Percentiles rank a stretch among this genome's conserved stretches.
Conservation (phyloP, 2,329 filamentous ascomycete genomes). For the Fusarium abutilonis region DNA sequence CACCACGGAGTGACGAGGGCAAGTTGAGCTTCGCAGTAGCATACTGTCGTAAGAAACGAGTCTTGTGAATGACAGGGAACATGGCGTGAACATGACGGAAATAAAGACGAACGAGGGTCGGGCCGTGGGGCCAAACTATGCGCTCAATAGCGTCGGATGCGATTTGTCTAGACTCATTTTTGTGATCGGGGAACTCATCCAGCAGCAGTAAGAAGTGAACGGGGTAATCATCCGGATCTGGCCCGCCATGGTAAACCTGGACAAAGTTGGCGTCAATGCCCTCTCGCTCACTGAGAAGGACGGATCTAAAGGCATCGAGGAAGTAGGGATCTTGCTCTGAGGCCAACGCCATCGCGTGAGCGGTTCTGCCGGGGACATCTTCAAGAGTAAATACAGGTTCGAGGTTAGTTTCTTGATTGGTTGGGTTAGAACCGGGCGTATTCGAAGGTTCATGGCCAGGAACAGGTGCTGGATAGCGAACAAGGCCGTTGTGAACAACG, state of each 20-base stretch:
- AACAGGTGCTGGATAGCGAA: constrained; percentile 21
- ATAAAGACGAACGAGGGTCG: constrained; percentile 56
- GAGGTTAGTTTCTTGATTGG: constrained; percentile 10
- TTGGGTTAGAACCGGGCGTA: constrained; percentile 10
- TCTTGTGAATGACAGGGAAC: constrained; percentile 57
- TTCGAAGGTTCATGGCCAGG: constrained; percentile 4
- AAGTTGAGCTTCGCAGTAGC: constrained; percentile 51
- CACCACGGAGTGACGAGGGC: constrained; percentile 57
- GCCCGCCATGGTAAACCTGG: constrained; percentile 53
- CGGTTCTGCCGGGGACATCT: constrained; percentile 54
- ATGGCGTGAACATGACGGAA: constrained; percentile 58
- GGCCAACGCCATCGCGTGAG: constrained; percentile 57
- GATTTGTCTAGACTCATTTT: constrained; percentile 50
- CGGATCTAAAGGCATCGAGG: constrained; percentile 58
- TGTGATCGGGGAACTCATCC: constrained; percentile 57
- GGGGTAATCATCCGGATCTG: constrained; percentile 51
- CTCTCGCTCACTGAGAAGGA: constrained; percentile 56
- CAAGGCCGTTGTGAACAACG: constrained; percentile 43
- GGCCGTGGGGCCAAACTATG: constrained; percentile 53
- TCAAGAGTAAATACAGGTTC: constrained; percentile 52
- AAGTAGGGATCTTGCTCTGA: constrained; percentile 60
- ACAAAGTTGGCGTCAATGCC: constrained; percentile 58
- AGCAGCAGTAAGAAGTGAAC: constrained; percentile 58
- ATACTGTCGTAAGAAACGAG: constrained; percentile 55
- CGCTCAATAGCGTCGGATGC: constrained; percentile 57